Conservation (phyloP, 2,329 filamentous ascomycete genomes). For the Sporothrix mexicana region DNA sequence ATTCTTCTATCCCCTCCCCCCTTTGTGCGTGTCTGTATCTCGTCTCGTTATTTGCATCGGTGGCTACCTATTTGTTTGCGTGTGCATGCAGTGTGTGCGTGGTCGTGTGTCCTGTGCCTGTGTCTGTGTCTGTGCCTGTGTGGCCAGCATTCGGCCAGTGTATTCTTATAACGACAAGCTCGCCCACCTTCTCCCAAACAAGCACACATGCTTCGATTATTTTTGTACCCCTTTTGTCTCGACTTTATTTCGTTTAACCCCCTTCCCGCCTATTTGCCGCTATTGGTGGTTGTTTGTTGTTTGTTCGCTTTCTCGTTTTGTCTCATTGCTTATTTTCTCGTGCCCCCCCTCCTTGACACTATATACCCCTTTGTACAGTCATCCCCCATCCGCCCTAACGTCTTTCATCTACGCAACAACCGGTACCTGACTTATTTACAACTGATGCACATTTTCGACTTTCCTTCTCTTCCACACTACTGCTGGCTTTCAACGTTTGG, state of each 20-base stretch:
- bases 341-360: background rate
- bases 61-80: background rate
- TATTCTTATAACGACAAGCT: background rate
- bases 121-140: constrained; percentile 8
- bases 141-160: constrained; percentile 5
- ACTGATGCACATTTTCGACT: background rate
- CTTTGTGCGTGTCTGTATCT: constrained; percentile 16
- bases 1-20: background rate
- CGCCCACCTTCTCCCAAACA: background rate
- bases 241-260: too few species aligned
- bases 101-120: constrained; percentile 19
- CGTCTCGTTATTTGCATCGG: background rate
- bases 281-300: background rate
- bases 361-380: constrained; percentile 14
- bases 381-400: background rate
- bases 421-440: background rate
- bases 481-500: background rate
- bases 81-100: constrained; percentile 9
- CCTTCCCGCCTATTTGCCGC: background rate
- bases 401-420: constrained; percentile 3
- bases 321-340: background rate
- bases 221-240: background rate
- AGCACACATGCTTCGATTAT: background rate
- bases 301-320: background rate
- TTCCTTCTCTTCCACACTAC: background rate